phyloP scores from a whole-genome alignment of 352 stramenopile genomes.

The Globisporangium recalcitrans region DNA sequence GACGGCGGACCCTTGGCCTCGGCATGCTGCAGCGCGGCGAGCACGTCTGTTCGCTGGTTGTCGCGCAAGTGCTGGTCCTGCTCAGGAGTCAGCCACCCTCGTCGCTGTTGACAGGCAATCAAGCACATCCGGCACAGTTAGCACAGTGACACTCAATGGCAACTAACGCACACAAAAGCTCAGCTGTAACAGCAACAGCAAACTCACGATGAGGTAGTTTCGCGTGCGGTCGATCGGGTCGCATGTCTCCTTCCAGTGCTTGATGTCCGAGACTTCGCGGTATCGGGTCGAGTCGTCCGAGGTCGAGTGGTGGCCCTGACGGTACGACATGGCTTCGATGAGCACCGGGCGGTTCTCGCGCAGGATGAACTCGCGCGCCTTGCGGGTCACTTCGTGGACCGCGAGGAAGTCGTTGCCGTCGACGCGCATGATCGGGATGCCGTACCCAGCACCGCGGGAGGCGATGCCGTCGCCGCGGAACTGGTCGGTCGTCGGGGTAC shows the following conservation, averaged over 20 bases:
- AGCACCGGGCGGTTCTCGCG: conserved; percentile 90
- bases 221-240: conserved; percentile 91
- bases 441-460: conserved; percentile 91
- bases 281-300: conserved; percentile 98
- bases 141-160: no score
- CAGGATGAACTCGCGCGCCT: conserved; percentile 89
- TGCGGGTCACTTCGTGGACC: conserved; percentile 89
- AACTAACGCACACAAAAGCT: neutral
- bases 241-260: conserved; percentile 85
- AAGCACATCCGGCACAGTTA: no score
- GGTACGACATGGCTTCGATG: conserved; percentile 98
- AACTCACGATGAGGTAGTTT: conserved; percentile 82
- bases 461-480: conserved; percentile 97
- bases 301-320: conserved; percentile 97
- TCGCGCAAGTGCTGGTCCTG: conserved; percentile 80
- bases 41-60: conserved; percentile 83
- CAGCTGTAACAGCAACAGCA: neutral
- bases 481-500: conserved; percentile 93
- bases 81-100: conserved; percentile 87
- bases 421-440: conserved; percentile 95
- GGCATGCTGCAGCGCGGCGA: conserved; percentile 80
- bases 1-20: conserved; percentile 88
- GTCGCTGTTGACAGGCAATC: conserved; percentile 23
- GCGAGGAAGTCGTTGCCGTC: conserved; percentile 98
- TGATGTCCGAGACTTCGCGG: conserved; percentile 90